Evolutionary conservation across 352 stramenopile species (phyloP).

Genomic region (Phytophthora aleatoria): DNA sequence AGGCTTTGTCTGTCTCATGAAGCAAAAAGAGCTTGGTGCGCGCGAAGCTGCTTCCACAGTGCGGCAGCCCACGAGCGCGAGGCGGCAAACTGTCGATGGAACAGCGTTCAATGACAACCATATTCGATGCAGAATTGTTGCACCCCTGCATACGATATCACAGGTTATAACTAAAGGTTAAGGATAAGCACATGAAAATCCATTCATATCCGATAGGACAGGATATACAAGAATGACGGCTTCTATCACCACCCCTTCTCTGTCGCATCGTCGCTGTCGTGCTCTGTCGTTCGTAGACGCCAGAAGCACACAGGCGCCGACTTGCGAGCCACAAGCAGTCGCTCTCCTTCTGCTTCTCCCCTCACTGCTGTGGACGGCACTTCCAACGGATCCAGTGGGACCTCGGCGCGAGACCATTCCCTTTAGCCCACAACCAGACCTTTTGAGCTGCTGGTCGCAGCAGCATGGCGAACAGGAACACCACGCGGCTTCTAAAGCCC

Average conservation of each 20-base stretch:
- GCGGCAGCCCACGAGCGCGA: too few species aligned
- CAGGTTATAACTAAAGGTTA: not conserved
- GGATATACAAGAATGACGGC: not conserved
- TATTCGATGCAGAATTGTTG: not conserved
- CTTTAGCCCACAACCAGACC: not conserved
- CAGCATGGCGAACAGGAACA: slow-evolving; percentile 26
- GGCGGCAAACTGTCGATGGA: too few species aligned
- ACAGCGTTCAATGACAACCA: too few species aligned
- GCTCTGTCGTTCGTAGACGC: slow-evolving; percentile 2
- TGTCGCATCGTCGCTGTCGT: slow-evolving; percentile 11
- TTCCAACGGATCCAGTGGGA: not conserved
- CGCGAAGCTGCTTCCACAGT: too few species aligned
- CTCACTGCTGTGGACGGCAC: slow-evolving; percentile 1
- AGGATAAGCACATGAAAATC: not conserved
- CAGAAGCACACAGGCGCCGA: slow-evolving; percentile 10
- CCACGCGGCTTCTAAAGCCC: slow-evolving; percentile 35
- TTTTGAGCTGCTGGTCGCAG: not conserved
- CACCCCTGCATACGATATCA: not conserved
- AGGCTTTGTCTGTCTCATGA: too few species aligned
- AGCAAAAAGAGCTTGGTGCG: too few species aligned
- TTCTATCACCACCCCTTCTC: slow-evolving; percentile 1
- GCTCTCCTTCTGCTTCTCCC: slow-evolving; percentile 13
- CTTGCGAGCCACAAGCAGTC: slow-evolving; percentile 21
- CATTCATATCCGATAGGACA: not conserved
- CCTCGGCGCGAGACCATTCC: slow-evolving; percentile 4